Evolutionary conservation across 2,329 filamentous ascomycete species (phyloP), one percentile per base, ranked within the genome.

Genomic region (Delphinella strobiligena): DNA sequence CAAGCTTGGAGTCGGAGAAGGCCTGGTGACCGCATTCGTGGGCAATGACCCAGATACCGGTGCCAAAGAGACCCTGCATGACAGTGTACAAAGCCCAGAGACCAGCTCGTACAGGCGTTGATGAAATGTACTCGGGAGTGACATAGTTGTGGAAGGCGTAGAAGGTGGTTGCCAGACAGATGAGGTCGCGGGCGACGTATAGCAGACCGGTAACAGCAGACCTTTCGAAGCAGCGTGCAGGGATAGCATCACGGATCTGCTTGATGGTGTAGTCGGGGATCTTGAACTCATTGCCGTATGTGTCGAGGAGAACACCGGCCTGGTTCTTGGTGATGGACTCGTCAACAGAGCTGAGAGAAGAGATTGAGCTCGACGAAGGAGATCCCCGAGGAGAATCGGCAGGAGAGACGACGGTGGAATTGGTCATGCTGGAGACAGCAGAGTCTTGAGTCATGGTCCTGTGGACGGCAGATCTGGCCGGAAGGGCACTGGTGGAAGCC

Each of bases 1-100:
- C 65, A 9, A 77, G 68, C 69, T 84, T 89, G 54, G 84, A 95
- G n/a, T 83, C 70, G 32, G 91, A 96, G 71, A 98, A 96, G 45
- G 91, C 81, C 62, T 91, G 84, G 67, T 98, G 91, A 50, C 91
- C 91, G 60, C 91, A 98, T 72, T 98, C 91, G 67, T 98, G 91
- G 45, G 91, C 89, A 49, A 98, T 70, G 45, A 98, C 86, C 91
- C 91, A 98, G 43, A 95, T 61, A 52, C 91, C 91, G 34, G 91
- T 98, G 53, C 75, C 89, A 59, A 95, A 89, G 43, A 96, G 74
- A 52, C 91, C 89, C 69, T 98, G 91, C 33, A 93, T 57, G 54
- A 94, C 64, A 38, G 86, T 86, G 60, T 82, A 82, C 37, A 71
- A 49, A n/a, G 67, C 66, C 76, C 77, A 82, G 44, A 80, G 72